Evolutionary conservation across 257 asterid genomes (phyloP), one percentile per base, ranked within the genome.

Genomic region (Solanum pinnatisectum): DNA sequence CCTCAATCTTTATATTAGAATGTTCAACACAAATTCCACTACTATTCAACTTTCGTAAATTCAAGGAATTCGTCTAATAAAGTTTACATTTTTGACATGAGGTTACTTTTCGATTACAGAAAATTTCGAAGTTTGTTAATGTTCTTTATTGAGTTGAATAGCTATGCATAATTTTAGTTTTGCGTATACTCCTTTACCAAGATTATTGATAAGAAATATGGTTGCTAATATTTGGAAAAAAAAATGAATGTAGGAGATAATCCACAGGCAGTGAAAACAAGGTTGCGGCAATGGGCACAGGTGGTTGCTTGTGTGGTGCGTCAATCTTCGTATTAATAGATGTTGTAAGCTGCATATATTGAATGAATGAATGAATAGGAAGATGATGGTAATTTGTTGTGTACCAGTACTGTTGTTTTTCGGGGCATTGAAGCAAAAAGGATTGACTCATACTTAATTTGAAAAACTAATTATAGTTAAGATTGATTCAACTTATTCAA

Each of bases 261-360:
- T 92, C 97, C 97, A 59, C 91, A 94, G 90, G 88, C 88, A 67
- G 91, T 95, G 93, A 95, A 95, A 94, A 94, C 95, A 40, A 94
- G 93, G 92, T 88, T 95, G 89, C 91, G 91, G 85, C 98, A 92
- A 87, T 95, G 98, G 98, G 97, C 96, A 71, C 98, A 93, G 88
- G 96, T 93, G 84, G 98, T 95, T 87, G 97, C 93, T n/a, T 94
- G 95, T 84, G 86, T 94, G 35, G 95, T 93, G 90, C 97, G 95
- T 85, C 96, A 94, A 91, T 88, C 95, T 87, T 89, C 92, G 36
- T 68, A 63, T 40, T 87, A 87, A 92, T 39, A 60, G 36, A 40
- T 12, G 35, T 35, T 81, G 86, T 60, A 40, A 39, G 35, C 22
- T 78, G 65, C 36, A 42, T 79, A 25, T 79, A 35, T 44, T 79